These are phyloP conservation scores for Lactifluus echinatus DNA, from an alignment of 768 basidiomycete species.

Conservation along the genomic window DNA sequence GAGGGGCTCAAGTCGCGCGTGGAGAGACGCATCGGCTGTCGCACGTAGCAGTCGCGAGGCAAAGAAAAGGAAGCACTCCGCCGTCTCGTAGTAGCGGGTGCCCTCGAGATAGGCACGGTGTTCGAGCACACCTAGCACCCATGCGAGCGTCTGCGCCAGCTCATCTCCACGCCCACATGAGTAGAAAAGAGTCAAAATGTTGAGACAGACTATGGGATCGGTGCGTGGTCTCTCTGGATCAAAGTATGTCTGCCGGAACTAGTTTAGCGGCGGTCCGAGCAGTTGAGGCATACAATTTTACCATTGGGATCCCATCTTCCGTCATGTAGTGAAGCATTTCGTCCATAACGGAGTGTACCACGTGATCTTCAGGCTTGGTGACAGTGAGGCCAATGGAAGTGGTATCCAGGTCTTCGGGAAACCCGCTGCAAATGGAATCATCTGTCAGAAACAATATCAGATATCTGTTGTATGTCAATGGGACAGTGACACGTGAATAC, in stretches of 20 bases:
- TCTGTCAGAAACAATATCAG: conserved; percentile 26
- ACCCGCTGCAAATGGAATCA: conserved; percentile 32
- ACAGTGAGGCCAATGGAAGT: conserved; percentile 47
- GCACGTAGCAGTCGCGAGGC: conserved; percentile 36
- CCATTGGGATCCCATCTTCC: conserved; percentile 39
- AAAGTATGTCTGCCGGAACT: conserved; percentile 39
- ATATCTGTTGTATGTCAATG: neutral
- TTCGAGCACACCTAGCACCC: conserved; percentile 41
- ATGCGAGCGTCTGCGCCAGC: conserved; percentile 36
- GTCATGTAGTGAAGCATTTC: conserved; percentile 47
- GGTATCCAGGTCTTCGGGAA: conserved; percentile 50
- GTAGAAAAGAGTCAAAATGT: conserved; percentile 43
- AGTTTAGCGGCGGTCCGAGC: neutral
- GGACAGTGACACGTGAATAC: conserved; percentile 31
- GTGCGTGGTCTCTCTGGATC: conserved; percentile 42
- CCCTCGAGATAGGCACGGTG: conserved; percentile 48
- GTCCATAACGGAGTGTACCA: conserved; percentile 40
- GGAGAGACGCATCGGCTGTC: conserved; percentile 28
- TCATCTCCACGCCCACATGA: conserved; percentile 40
- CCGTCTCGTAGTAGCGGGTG: conserved; percentile 44
- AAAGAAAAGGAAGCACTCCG: conserved; percentile 48
- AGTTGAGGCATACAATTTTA: neutral
- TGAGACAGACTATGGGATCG: conserved; percentile 47
- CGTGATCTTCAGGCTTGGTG: conserved; percentile 26
- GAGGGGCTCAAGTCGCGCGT: conserved; percentile 32